phyloP scores from a whole-genome alignment of 2,329 filamentous ascomycete species.

The Coleophoma crateriformis region DNA sequence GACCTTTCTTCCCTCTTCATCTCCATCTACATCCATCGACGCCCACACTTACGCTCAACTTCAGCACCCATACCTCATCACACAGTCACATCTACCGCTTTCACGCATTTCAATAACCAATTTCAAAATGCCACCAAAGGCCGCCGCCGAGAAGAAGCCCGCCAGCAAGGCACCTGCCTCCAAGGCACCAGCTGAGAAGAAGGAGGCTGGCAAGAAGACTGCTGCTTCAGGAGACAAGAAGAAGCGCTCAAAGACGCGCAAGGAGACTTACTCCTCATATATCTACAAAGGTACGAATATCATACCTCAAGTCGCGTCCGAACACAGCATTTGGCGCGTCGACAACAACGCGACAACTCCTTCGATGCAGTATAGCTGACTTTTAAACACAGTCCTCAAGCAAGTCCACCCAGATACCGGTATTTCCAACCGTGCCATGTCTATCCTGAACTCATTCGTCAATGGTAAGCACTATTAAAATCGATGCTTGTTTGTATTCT shows the following conservation, averaged over 20 bases:
- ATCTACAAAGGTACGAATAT: conserved; percentile 91
- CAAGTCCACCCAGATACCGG: conserved; percentile 99
- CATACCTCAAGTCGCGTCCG: conserved; percentile 14
- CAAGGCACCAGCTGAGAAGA: conserved; percentile 91
- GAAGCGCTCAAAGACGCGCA: conserved; percentile 99
- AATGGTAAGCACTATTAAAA: conserved; percentile 65
- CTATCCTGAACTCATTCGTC: conserved; percentile 99
- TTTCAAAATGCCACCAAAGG: conserved; percentile 91
- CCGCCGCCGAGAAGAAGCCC: conserved; percentile 92
- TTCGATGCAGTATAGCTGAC: conserved; percentile 27
- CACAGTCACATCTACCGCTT: conserved; percentile 8
- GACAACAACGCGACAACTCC: conserved; percentile 11
- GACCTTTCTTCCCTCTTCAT: conserved; percentile 15
- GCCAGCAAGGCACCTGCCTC: conserved; percentile 89
- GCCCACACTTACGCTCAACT: conserved; percentile 10
- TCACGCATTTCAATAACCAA: conserved; percentile 8
- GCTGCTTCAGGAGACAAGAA: conserved; percentile 97
- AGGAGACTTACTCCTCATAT: conserved; percentile 99
- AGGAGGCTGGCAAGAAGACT: conserved; percentile 99
- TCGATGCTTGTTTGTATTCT: conserved; percentile 5
- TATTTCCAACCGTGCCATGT: conserved; percentile 99
- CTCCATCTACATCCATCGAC: conserved; percentile 21
- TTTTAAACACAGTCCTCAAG: conserved; percentile 74
- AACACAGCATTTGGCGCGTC: conserved; percentile 12
- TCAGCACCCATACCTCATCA: conserved; percentile 14